Conservation (phyloP, 306 rosid genomes). For the Aeschynomene evenia region DNA sequence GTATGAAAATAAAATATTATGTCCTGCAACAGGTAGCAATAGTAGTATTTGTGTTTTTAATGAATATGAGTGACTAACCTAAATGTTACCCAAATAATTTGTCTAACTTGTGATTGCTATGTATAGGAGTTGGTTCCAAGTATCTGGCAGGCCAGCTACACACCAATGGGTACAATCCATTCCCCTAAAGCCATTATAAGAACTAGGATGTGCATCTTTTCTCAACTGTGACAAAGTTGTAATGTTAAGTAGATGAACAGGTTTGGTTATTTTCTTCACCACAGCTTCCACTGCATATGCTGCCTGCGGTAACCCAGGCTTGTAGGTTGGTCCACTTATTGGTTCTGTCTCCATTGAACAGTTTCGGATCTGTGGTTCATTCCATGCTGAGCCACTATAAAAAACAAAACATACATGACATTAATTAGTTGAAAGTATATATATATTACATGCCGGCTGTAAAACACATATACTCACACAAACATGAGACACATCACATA, state of each 20-base stretch:
- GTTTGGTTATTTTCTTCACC: slow-evolving; percentile 39
- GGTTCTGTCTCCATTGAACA: slow-evolving; percentile 62
- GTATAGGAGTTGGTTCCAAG: slow-evolving; percentile 60
- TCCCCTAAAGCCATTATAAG: slow-evolving; percentile 51
- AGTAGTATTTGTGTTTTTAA: too few species aligned
- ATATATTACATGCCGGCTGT: too few species aligned
- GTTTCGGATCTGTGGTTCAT: slow-evolving; percentile 42
- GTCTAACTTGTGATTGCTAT: slow-evolving; percentile 11
- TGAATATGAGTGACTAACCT: too few species aligned
- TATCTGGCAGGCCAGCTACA: slow-evolving; percentile 63
- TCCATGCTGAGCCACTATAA: slow-evolving; percentile 54
- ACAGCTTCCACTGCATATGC: slow-evolving; percentile 41
- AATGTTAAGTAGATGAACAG: slow-evolving; percentile 53
- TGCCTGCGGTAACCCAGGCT: slow-evolving; percentile 47
- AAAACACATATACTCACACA: too few species aligned
- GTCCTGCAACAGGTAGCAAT: too few species aligned
- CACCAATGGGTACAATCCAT: slow-evolving; percentile 92
- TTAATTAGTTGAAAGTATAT: too few species aligned
- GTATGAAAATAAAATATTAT: too few species aligned
- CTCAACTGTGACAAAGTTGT: slow-evolving; percentile 67
- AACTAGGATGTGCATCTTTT: slow-evolving; percentile 72
- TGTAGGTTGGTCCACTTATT: slow-evolving; percentile 48
- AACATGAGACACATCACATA: too few species aligned
- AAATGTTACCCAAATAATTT: not conserved
- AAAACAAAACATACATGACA: not conserved